Conservation (phyloP, 1,284 basidiomycete species). For the Amylostereum areolatum region DNA sequence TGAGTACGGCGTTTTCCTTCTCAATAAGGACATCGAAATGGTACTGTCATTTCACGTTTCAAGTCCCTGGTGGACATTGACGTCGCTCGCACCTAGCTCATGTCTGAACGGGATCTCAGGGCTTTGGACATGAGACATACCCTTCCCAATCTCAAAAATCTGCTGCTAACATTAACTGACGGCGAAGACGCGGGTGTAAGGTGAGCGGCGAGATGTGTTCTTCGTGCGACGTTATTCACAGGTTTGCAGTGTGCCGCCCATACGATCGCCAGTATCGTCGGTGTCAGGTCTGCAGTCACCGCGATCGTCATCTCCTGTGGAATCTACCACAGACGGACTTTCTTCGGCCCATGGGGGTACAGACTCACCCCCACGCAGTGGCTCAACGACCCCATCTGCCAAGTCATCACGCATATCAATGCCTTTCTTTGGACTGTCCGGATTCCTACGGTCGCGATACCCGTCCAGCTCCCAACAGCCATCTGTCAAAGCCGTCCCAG, state of each 20-base stretch:
- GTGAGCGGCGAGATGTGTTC: constrained; percentile 31
- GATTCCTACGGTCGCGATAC: constrained; percentile 56
- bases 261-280: constrained; percentile 21
- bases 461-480: constrained; percentile 33
- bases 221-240: constrained; percentile 5
- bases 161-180: constrained; percentile 80
- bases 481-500: constrained; percentile 19
- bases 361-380: constrained; percentile 40
- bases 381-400: constrained; percentile 46
- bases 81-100: constrained; percentile 56
- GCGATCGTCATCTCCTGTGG: constrained; percentile 1
- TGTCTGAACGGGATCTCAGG: constrained; percentile 82
- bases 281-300: constrained; percentile 15
- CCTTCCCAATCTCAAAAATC: constrained; percentile 92
- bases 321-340: not conserved
- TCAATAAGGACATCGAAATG: constrained; percentile 97
- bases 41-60: constrained; percentile 32
- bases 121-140: constrained; percentile 94
- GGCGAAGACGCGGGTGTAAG: constrained; percentile 43
- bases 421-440: constrained; percentile 51
- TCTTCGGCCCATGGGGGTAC: not conserved
- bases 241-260: constrained; percentile 5
- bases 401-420: constrained; percentile 30
- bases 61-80: not conserved
- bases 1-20: constrained; percentile 94